Base-by-base conservation (phyloP, 257 asterid genomes). In the Przewalskia tangutica region DNA sequence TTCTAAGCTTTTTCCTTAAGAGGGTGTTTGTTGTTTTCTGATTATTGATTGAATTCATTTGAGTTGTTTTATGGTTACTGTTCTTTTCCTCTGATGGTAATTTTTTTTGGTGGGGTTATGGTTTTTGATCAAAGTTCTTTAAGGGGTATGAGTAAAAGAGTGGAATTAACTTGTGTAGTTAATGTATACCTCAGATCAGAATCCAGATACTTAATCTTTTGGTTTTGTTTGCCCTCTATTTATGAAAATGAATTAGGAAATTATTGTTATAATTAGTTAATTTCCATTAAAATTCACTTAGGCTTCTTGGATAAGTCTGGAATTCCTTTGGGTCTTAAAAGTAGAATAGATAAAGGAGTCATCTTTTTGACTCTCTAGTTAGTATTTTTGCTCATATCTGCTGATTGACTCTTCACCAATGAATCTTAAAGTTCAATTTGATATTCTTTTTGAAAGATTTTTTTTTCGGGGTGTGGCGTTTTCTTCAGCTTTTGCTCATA, bases 21-120 rank as follows among this genome's bases (percentile, higher is more conserved):
- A 51, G 65, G 84, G 76, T 87, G 38, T 85, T 86, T 84, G 66
- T 60, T 79, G 64, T 42, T 67, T 38, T 63, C 81, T 79, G 0
- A 46, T 46, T 71, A 13, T 64, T 54, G 34, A 73, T 63, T 75
- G 82, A 38, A 50, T 46, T 66, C 55, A 46, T 71, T 46, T 71
- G 58, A 46, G 54, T 71, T 46, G 0, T 3, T 38, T 38, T 38
- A 5, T 38, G 42, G 42, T 38, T 27, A 2, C 32, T 27, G 32
- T 27, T 27, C 32, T 27, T 27, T 27, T 70, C 20, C 14, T 73
- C 20, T 20, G 20, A 5, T 71, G 79, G 4, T 71, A 40, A 20
- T 71, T 20, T 73, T 20, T 75, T 20, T 73, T 12, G 23, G 60
- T 20, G 60, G 6, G 79, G 63, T 75, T 23, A 7, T 75, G 46